phyloP scores from a whole-genome alignment of 2,329 filamentous ascomycete genomes.

The Penicillium crustosum region DNA sequence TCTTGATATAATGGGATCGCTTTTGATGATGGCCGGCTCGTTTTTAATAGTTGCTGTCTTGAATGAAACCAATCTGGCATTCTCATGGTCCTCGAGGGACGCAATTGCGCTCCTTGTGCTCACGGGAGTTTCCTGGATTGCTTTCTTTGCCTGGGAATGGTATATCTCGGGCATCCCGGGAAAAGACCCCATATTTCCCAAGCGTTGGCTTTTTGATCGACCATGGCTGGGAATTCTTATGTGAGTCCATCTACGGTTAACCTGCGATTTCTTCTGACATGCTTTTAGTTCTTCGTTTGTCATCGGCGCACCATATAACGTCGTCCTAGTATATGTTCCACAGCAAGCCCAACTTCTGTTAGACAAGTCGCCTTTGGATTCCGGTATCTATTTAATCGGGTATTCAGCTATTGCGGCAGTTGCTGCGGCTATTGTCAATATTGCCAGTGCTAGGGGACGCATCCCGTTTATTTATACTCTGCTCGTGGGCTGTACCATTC shows the following conservation, averaged over 20 bases:
- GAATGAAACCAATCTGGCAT: constrained; percentile 46
- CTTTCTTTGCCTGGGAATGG: constrained; percentile 37
- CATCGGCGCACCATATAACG: constrained; percentile 28
- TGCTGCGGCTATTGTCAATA: constrained; percentile 23
- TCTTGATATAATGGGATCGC: constrained; percentile 24
- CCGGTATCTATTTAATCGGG: constrained; percentile 29
- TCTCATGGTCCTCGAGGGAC: constrained; percentile 43
- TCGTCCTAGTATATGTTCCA: constrained; percentile 31
- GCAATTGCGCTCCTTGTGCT: constrained; percentile 33
- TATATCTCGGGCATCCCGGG: constrained; percentile 22
- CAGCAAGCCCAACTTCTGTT: constrained; percentile 30
- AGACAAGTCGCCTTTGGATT: constrained; percentile 26
- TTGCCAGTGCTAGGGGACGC: constrained; percentile 22
- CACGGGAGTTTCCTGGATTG: constrained; percentile 29
- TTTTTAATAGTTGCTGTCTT: constrained; percentile 50
- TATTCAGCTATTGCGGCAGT: constrained; percentile 28
- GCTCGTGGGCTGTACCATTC: constrained; percentile 25
- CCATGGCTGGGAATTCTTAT: constrained; percentile 31
- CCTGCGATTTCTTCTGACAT: background rate
- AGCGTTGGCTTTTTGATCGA: constrained; percentile 27
- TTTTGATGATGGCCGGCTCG: constrained; percentile 42
- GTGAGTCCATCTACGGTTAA: constrained; percentile 8
- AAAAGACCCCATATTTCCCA: constrained; percentile 33
- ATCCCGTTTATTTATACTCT: constrained; percentile 32
- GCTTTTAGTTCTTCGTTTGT: constrained; percentile 26